A percentile compares a stretch with the other conserved stretches of the same genome.
phyloP scores from a whole-genome alignment of 2,329 filamentous ascomycete genomes.

The Penicillium digitatum region DNA sequence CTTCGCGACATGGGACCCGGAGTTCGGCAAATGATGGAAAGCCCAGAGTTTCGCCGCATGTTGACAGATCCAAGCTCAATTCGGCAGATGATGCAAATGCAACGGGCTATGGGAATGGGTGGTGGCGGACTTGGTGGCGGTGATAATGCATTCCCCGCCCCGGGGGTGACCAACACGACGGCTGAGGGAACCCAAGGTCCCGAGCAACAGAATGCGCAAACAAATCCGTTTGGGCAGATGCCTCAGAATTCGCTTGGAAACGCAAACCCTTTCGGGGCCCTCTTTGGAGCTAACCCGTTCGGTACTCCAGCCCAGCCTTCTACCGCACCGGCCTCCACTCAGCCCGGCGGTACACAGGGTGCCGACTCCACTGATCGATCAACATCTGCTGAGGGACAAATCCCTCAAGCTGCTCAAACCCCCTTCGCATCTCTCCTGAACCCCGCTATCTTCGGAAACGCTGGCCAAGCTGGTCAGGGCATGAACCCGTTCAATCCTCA shows the following conservation, averaged over 20 bases:
- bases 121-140: constrained; percentile 51
- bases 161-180: constrained; percentile 85
- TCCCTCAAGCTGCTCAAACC: constrained; percentile 51
- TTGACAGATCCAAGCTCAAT: constrained; percentile 87
- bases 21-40: constrained; percentile 79
- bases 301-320: constrained; percentile 27
- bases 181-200: constrained; percentile 47
- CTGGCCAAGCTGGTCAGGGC: constrained; percentile 36
- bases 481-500: constrained; percentile 47
- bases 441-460: constrained; percentile 37
- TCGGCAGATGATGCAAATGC: constrained; percentile 76
- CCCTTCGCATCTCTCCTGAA: constrained; percentile 66
- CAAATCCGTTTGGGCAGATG: constrained; percentile 20
- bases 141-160: constrained; percentile 71
- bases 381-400: constrained; percentile 32
- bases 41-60: constrained; percentile 84
- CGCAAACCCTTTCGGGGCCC: constrained; percentile 54
- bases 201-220: constrained; percentile 34
- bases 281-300: constrained; percentile 48
- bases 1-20: constrained; percentile 66
- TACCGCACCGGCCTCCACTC: constrained; percentile 30
- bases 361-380: constrained; percentile 29
- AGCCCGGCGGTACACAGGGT: constrained; percentile 30
- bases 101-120: constrained; percentile 56
- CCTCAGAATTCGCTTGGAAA: constrained; percentile 14